Percentiles rank a stretch among this genome's conserved stretches.
Evolutionary conservation across 805 yeast species (phyloP).

Genomic region (Spathaspora boniae): DNA sequence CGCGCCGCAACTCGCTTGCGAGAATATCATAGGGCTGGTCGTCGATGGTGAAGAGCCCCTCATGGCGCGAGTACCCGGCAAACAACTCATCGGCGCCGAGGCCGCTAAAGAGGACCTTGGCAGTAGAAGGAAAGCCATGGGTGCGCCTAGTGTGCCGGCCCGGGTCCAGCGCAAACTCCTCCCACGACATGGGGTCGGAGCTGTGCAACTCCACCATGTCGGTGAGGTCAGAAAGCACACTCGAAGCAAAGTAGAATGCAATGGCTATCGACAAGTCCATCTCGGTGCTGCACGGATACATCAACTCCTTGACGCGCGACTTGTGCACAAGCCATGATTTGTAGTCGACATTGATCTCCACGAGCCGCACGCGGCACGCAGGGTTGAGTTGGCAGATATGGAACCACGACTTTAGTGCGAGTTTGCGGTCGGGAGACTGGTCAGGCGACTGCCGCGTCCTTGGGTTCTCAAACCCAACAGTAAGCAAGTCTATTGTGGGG

Average conservation of each 20-base stretch:
- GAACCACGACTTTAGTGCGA: slow-evolving; percentile 64
- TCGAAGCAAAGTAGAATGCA: slow-evolving; percentile 85
- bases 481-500: slow-evolving; percentile 63
- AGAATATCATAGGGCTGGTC: slow-evolving; percentile 28
- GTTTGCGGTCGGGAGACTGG: slow-evolving; percentile 81
- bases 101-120: slow-evolving; percentile 82
- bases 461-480: slow-evolving; percentile 91
- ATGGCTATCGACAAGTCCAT: slow-evolving; percentile 96
- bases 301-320: slow-evolving; percentile 55
- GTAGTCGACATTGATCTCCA: slow-evolving; percentile 73
- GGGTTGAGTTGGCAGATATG: slow-evolving; percentile 43
- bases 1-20: slow-evolving; percentile 58
- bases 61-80: slow-evolving; percentile 93
- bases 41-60: slow-evolving; percentile 37
- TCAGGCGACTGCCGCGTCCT: slow-evolving; percentile 58
- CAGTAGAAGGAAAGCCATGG: slow-evolving; percentile 42
- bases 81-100: slow-evolving; percentile 96
- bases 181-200: slow-evolving; percentile 14
- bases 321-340: slow-evolving; percentile 55
- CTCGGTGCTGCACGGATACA: slow-evolving; percentile 83
- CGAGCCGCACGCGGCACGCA: slow-evolving; percentile 43
- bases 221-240: slow-evolving; percentile 23
- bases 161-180: slow-evolving; percentile 15
- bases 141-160: slow-evolving; percentile 5
- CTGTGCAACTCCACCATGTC: slow-evolving; percentile 14